A percentile compares a stretch with the other conserved stretches of the same genome.
Conservation (phyloP, 495 filamentous ascomycete genomes). For the Glarea lozoyensis region DNA sequence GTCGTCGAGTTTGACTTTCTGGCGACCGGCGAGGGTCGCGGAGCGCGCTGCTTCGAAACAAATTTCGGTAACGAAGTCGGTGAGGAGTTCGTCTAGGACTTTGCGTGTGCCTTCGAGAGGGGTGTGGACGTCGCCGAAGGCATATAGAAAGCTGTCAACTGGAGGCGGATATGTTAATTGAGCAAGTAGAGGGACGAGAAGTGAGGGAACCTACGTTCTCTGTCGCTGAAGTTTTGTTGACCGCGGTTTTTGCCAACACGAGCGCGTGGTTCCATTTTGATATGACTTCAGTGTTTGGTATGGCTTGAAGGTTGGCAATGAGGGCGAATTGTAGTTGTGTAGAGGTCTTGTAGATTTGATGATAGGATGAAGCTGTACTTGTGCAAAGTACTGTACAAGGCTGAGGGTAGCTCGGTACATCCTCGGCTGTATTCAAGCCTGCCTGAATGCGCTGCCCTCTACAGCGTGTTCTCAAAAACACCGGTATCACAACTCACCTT, state of each 20-base stretch:
- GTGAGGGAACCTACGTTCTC: slow-evolving; percentile 55
- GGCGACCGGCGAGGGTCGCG: slow-evolving; percentile 72
- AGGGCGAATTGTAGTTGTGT: too few relatives aligned
- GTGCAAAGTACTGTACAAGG: too few relatives aligned
- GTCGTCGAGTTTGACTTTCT: slow-evolving; percentile 95
- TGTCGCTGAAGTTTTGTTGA: slow-evolving; percentile 72
- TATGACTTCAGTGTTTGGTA: background rate
- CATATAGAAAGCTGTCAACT: slow-evolving; percentile 79
- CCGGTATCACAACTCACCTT: too few relatives aligned
- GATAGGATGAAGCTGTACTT: too few relatives aligned
- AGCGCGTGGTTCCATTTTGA: slow-evolving; percentile 60
- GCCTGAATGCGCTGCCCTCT: too few relatives aligned
- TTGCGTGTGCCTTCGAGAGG: slow-evolving; percentile 77
- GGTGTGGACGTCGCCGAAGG: slow-evolving; percentile 64
- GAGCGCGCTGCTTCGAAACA: slow-evolving; percentile 79
- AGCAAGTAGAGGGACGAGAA: slow-evolving; percentile 6
- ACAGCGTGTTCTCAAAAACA: too few relatives aligned
- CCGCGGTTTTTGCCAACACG: slow-evolving; percentile 76
- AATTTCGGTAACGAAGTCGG: slow-evolving; percentile 81
- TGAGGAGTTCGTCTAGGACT: slow-evolving; percentile 88
- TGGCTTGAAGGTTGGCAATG: background rate
- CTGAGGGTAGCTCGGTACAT: too few relatives aligned
- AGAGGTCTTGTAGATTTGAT: too few relatives aligned
- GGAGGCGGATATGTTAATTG: too few relatives aligned
- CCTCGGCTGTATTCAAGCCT: too few relatives aligned